phyloP scores from a whole-genome alignment of 345 rosid species.

The Eucalyptus curtisii region DNA sequence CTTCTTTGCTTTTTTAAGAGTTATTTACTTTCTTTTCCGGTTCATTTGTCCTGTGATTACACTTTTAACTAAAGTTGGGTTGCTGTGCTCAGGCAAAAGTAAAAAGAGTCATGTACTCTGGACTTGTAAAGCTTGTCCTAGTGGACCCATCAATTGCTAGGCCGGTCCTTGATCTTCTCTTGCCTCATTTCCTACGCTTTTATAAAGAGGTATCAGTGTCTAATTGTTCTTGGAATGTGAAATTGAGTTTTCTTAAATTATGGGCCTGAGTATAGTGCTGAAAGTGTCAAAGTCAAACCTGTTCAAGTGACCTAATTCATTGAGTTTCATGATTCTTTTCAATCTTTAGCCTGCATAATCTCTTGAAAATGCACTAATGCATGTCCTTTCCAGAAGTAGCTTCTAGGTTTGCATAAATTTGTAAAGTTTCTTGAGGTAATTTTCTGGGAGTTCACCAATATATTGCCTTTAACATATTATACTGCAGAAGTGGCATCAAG shows the following conservation, averaged over 20 bases:
- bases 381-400: background rate
- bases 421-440: background rate
- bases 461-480: background rate
- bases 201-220: conserved; percentile 46
- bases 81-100: conserved; percentile 43
- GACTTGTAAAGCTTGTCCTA: conserved; percentile 66
- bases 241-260: background rate
- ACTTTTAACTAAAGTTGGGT: conserved; percentile 4
- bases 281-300: background rate
- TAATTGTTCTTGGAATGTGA: background rate
- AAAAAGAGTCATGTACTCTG: conserved; percentile 48
- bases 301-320: background rate
- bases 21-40: background rate
- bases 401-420: background rate
- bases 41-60: background rate
- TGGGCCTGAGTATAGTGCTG: background rate
- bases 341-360: background rate
- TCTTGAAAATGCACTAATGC: background rate
- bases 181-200: conserved; percentile 67
- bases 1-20: background rate
- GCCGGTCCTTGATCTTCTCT: conserved; percentile 59
- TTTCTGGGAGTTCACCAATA: background rate
- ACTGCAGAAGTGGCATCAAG: background rate
- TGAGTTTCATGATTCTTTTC: background rate
- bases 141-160: conserved; percentile 47